Base-by-base conservation (phyloP, 2,329 filamentous ascomycete species). In the Calonectria montana region DNA sequence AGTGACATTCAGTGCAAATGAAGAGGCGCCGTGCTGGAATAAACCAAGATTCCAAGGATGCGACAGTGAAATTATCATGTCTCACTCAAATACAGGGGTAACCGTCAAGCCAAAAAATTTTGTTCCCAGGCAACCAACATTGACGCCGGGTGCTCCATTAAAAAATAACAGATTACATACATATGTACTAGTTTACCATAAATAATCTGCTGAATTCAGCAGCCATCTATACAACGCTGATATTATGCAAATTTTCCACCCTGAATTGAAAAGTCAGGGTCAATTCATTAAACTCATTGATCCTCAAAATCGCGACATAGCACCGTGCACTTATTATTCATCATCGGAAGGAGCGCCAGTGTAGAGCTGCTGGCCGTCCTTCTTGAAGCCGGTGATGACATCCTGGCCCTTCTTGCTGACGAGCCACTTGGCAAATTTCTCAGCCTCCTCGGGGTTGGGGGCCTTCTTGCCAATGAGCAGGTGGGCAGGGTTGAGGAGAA, bases 401-500 rank as follows among this genome's bases (percentile, higher is more conserved):
- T 57, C 41, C 48, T 76, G 74, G 1, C 75, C 74, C 27, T 74
- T 71, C 8, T 70, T 68, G 3, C 74, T 69, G 1, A 76, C 74
- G 1, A 76, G 47, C 75, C 75, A 76, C 15, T 76, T 69, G 13
- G 73, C 67, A 63, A 76, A 76, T 5, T 16, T 43, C 0, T n/a
- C 13, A 1, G 72, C 72, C 27, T 76, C 74, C 16, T 76, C 31
- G 1, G 45, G 18, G 53, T 75, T 74, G 15, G 70, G 59, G 5
- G 70, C 73, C 3, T 75, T 67, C 7, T 41, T 41, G 4, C 75
- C 43, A 2, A 76, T 12, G 3, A 76, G 47, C 12, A 86, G 76
- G 75, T 85, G 83, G 2, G 84, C 86, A 1, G 86, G 85, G 67
- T 86, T 85, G 5, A 88, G 75, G 2, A 88, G 75, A 2, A 80